Base-by-base conservation (phyloP, 495 filamentous ascomycete genomes). In the Cercophora sp. region DNA sequence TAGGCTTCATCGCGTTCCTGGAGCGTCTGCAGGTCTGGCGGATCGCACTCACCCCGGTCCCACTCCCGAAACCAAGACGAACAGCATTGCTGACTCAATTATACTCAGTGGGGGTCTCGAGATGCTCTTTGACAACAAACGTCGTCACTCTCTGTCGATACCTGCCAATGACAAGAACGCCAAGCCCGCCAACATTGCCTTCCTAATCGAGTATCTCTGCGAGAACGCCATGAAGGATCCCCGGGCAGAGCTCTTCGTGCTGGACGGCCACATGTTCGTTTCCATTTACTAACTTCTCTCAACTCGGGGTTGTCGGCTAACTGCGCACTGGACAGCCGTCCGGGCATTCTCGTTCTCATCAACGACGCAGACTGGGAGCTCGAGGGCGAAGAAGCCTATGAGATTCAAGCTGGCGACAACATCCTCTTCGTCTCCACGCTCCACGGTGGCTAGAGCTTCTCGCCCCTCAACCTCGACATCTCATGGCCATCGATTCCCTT, bases 321-420 rank as follows among this genome's bases (percentile, higher is more conserved):
- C 27, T 27, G 32, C 5, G 49, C 34, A 36, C 16, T 8, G 8
- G 50, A 32, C 58, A 97, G 93, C 26, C 89, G 94, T 42, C 92
- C 93, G 5, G 93, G 93, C n/a, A 95, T 97, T 60, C 81, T 99
- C 41, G 94, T 96, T 13, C 74, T 99, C 51, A 91, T 99, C 68
- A 99, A 99, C 66, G 92, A 99, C 59, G 86, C 88, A 35, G 93
- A 99, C 65, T 99, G 93, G 93, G 91, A 96, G 70, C 81, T 99
- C 11, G 94, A 97, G 70, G 93, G 91, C 6, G 91, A 96, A 69
- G 90, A 91, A 57, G 78, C 77, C 50, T 97, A 96, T 66, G 84
- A 89, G 63, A 74, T 97, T 48, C 83, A 91, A 68, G 64, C 74
- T 19, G 77, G 82, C 20, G 93, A 99, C 70, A 91, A 87, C 60